phyloP scores from a whole-genome alignment of 768 basidiomycete genomes.

The Steccherinum ochraceum region DNA sequence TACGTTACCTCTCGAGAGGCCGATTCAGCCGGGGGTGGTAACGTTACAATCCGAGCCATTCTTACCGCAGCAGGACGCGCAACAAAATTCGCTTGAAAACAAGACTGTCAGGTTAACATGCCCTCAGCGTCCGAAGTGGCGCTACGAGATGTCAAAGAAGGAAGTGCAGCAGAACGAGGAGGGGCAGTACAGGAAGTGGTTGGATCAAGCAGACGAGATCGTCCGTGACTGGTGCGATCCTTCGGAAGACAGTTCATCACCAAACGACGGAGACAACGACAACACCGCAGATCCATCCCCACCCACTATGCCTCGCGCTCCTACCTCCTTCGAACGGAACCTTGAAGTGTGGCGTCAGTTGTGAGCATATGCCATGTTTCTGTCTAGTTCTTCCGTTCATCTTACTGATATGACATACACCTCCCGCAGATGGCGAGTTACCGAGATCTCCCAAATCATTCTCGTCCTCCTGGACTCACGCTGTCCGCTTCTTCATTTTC shows the following conservation, averaged over 20 bases:
- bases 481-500: slow-evolving; percentile 83
- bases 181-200: slow-evolving; percentile 76
- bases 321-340: slow-evolving; percentile 84
- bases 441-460: slow-evolving; percentile 85
- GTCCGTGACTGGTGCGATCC: slow-evolving; percentile 41
- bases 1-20: slow-evolving; percentile 45
- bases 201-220: slow-evolving; percentile 52
- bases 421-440: slow-evolving; percentile 90
- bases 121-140: slow-evolving; percentile 82
- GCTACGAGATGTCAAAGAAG: slow-evolving; percentile 77
- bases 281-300: slow-evolving; percentile 9
- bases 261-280: slow-evolving; percentile 3
- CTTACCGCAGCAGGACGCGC: slow-evolving; percentile 7
- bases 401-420: neutral
- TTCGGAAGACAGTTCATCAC: neutral
- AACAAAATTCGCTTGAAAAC: neutral
- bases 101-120: slow-evolving; percentile 24
- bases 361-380: slow-evolving; percentile 39
- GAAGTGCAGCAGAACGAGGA: slow-evolving; percentile 91
- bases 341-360: slow-evolving; percentile 94
- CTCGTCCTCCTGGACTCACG: slow-evolving; percentile 86
- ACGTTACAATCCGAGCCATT: slow-evolving; percentile 7
- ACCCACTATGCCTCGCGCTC: slow-evolving; percentile 49
- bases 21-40: slow-evolving; percentile 31
- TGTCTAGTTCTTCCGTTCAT: neutral